Conservation (phyloP, 179 eudicot species). For the Beta macrorhiza region DNA sequence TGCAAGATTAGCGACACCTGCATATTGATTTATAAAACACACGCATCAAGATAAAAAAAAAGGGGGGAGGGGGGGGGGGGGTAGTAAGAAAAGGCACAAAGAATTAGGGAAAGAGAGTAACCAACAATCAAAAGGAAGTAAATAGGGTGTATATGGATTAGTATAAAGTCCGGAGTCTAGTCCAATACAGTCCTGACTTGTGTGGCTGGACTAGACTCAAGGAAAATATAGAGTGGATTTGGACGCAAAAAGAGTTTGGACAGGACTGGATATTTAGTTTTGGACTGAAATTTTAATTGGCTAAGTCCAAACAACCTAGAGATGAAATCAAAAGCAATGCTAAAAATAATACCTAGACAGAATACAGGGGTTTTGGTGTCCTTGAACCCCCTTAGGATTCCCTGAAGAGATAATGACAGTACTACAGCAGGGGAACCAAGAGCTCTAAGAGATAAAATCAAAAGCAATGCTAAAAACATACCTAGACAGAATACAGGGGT, state of each 20-base stretch:
- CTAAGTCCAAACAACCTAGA: not conserved
- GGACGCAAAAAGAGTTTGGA: too few species aligned
- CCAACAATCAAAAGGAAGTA: conserved; percentile 3
- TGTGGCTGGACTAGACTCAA: too few species aligned
- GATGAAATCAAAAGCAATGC: not conserved
- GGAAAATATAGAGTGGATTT: too few species aligned
- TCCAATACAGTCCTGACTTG: too few species aligned
- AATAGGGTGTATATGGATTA: not conserved
- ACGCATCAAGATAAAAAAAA: not conserved
- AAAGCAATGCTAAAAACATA: conserved; percentile 26
- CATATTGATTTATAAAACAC: conserved; percentile 14
- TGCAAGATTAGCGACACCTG: conserved; percentile 78
- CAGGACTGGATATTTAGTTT: too few species aligned
- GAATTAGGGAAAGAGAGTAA: not conserved
- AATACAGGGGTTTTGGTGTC: conserved; percentile 92
- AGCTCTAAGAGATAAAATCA: conserved; percentile 66
- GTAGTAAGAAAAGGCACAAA: not conserved
- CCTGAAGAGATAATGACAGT: conserved; percentile 89
- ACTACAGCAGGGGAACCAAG: conserved; percentile 98
- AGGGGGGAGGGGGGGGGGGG: not conserved
- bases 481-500: conserved; percentile 92
- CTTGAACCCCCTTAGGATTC: conserved; percentile 94
- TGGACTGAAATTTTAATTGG: too few species aligned
- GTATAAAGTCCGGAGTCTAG: too few species aligned
- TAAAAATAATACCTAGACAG: conserved; percentile 61